Evolutionary conservation across 805 yeast species (phyloP).

Genomic region (Saccharomycopsis lassenensis): DNA sequence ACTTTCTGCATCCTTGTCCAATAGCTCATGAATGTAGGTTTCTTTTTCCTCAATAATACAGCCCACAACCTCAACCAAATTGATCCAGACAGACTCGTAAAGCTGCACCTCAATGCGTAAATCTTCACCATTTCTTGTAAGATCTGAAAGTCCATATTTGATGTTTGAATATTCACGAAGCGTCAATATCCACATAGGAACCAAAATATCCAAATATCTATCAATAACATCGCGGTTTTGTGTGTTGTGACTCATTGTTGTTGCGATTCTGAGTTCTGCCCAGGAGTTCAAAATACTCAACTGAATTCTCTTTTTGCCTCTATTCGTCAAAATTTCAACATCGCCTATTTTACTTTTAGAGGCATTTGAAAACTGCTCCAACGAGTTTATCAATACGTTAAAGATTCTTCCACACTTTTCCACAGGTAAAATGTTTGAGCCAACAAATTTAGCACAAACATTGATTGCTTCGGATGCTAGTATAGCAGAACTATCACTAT

Average conservation of each 20-base stretch:
- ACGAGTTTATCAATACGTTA: slow-evolving; percentile 50
- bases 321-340: slow-evolving; percentile 34
- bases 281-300: slow-evolving; percentile 58
- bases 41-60: slow-evolving; percentile 44
- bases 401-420: slow-evolving; percentile 44
- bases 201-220: slow-evolving; percentile 47
- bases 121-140: too few relatives aligned
- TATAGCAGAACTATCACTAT: slow-evolving; percentile 56
- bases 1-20: slow-evolving; percentile 47
- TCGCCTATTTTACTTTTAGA: slow-evolving; percentile 42
- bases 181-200: slow-evolving; percentile 71
- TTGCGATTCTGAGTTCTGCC: slow-evolving; percentile 51
- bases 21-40: slow-evolving; percentile 31
- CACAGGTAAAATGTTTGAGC: slow-evolving; percentile 43
- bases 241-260: slow-evolving; percentile 20
- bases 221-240: slow-evolving; percentile 27
- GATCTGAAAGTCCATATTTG: slow-evolving; percentile 47
- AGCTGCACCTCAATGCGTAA: slow-evolving; percentile 23
- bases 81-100: slow-evolving; percentile 61
- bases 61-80: slow-evolving; percentile 66
- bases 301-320: slow-evolving; percentile 43
- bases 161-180: slow-evolving; percentile 64
- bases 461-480: slow-evolving; percentile 69
- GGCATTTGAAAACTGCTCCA: slow-evolving; percentile 39
- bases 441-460: slow-evolving; percentile 66